Evolutionary conservation across 768 basidiomycete species (phyloP), one percentile per base, ranked within the genome.

Genomic region (Butyriboletus loyo): DNA sequence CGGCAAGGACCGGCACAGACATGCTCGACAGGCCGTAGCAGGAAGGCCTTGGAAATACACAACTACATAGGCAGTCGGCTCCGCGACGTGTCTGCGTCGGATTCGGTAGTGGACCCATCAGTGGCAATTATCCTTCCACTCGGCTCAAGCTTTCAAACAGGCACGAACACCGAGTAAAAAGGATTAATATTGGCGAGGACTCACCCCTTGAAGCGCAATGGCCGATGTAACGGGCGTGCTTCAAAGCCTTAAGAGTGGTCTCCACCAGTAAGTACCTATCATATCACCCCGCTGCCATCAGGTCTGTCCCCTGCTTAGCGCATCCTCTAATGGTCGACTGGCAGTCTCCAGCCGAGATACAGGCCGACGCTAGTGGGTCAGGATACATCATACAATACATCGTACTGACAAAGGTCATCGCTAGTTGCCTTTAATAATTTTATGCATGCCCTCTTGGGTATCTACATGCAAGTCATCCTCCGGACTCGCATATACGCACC

Each of bases 381-480:
- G 25, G 47, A 25, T 28, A 36, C 38, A 46, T 11, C 24, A 8
- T 24, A 19, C n/a, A 5, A 11, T 50, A 9, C 7, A 32, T 43
- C 50, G 15, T 38, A 28, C 42, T 64, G 15, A 69, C 30, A 36
- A 32, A 49, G 14, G 17, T 47, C 25, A 10, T 41, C 21, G 3
- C 15, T 40, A 68, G 67, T 24, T 31, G 66, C 68, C 40, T 74
- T 75, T 64, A 73, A 71, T 59, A 81, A 78, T 52, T 77, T 86
- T 50, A 82, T 84, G 74, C 84, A 86, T 54, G 73, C 69, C 40
- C 66, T 85, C 49, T 70, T 85, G 11, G 84, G 84, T 7, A 61
- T 86, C 21, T 86, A 85, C 59, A 74, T 82, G 83, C 78, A 57
- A 53, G 79, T 72, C 37, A 32, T 38, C n/a, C 21, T n/a, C 36